phyloP scores from a whole-genome alignment of 2,329 filamentous ascomycete species.

The Xylaria sp. region DNA sequence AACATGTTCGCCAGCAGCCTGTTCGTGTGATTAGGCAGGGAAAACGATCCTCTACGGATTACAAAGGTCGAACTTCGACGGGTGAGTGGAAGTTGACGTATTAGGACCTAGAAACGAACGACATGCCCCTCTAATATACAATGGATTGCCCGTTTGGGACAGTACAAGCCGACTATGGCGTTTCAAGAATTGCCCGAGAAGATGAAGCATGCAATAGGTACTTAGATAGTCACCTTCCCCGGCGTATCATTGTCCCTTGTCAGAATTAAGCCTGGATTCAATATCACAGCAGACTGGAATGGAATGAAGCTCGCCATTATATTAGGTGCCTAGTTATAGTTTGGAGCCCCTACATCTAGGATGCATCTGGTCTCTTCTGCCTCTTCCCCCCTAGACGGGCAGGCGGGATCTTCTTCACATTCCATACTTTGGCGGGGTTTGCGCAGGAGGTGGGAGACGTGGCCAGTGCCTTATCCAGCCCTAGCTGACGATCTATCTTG shows the following conservation, averaged over 20 bases:
- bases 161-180: slow-evolving; percentile 21
- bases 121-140: slow-evolving; percentile 22
- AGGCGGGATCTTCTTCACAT: slow-evolving; percentile 16
- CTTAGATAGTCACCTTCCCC: slow-evolving; percentile 15
- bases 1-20: not conserved
- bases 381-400: no score
- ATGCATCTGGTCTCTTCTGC: not conserved
- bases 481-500: slow-evolving; percentile 22
- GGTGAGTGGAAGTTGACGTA: slow-evolving; percentile 13
- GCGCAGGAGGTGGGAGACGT: not conserved
- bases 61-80: slow-evolving; percentile 4
- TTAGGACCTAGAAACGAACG: slow-evolving; percentile 1
- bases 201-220: slow-evolving; percentile 15
- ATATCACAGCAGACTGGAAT: slow-evolving; percentile 2
- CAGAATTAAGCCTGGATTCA: not conserved
- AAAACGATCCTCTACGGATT: not conserved
- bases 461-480: slow-evolving; percentile 23
- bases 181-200: slow-evolving; percentile 30
- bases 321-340: slow-evolving; percentile 5
- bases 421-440: slow-evolving; percentile 22
- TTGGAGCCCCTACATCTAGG: not conserved
- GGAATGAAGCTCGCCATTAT: slow-evolving; percentile 27
- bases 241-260: not conserved
- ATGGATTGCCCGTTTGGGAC: slow-evolving; percentile 25
- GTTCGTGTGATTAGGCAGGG: not conserved